Evolutionary conservation across 2,329 filamentous ascomycete species (phyloP), one percentile per base, ranked within the genome.

Genomic region (Epichloe scottii): DNA sequence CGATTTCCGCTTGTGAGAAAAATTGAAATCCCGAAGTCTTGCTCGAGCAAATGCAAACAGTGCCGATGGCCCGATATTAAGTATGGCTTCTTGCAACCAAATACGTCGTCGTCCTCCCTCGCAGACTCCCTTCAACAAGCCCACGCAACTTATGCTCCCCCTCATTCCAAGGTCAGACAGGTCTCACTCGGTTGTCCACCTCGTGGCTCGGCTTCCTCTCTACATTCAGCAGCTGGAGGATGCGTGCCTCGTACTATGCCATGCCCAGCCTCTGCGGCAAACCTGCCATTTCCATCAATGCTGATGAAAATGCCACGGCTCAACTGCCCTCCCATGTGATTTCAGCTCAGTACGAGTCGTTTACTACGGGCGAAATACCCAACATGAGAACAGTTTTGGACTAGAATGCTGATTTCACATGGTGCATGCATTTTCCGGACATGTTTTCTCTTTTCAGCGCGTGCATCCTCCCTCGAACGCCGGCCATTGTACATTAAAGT

Each of bases 141-240:
- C 50, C 30, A n/a, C 37, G 38, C 39, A 30, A 44, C 44, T 14
- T 12, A 42, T 51, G 39, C 10, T 42, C 5, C 39, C 44, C 50
- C 39, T 51, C 50, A 51, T 51, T 51, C 50, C 50, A 48, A 34
- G 15, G 41, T 44, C 41, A 44, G 17, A 44, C 41, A 23, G 2
- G 41, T 44, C 41, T 44, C 14, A 10, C 21, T 26, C 30, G 10
- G 30, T 21, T 26, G 5, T 30, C 11, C 23, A 26, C 14, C 39
- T 15, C 39, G 38, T 43, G 30, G 19, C 12, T 34, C 39, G 30
- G 46, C 15, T 23, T 12, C 17, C 6, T 41, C 17, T 23, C 11
- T 14, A 34, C 15, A n/a, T 30, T 39, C n/a, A 21, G 46, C n/a
- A 42, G 23, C 46, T 35, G 35, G 8, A 19, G 15, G 15, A 38